Percentiles rank a stretch among this genome's conserved stretches.
These are phyloP conservation scores for Penicillium janthinellum DNA, from an alignment of 2,329 filamentous ascomycete species.

Conservation along the genomic window DNA sequence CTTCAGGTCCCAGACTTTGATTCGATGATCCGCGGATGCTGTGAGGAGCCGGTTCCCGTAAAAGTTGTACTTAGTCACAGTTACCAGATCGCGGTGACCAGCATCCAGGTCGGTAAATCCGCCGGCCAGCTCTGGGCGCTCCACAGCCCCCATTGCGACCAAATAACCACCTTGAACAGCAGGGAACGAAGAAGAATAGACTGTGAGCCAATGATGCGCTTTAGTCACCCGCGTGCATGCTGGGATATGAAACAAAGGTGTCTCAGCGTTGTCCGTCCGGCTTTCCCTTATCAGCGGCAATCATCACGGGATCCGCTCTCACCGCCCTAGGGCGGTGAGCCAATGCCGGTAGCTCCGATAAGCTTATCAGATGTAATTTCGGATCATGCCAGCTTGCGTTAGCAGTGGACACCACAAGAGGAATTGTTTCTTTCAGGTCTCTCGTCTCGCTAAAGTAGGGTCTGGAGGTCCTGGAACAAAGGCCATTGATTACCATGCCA, in stretches of 20 bases:
- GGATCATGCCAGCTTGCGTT: slow-evolving; percentile 38
- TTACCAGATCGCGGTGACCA: slow-evolving; percentile 65
- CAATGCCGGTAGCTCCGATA: slow-evolving; percentile 23
- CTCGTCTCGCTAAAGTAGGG: background rate
- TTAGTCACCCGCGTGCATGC: slow-evolving; percentile 23
- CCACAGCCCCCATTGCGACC: slow-evolving; percentile 26
- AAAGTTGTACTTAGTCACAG: slow-evolving; percentile 85
- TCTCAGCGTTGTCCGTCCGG: slow-evolving; percentile 20
- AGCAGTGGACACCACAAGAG: slow-evolving; percentile 7
- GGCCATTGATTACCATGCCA: slow-evolving; percentile 34
- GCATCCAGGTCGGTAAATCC: slow-evolving; percentile 48
- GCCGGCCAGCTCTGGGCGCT: slow-evolving; percentile 36
- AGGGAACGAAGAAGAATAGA: slow-evolving; percentile 7
- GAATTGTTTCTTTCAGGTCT: slow-evolving; percentile 5
- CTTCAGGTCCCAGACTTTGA: slow-evolving; percentile 83
- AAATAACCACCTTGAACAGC: slow-evolving; percentile 5
- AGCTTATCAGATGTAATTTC: slow-evolving; percentile 20
- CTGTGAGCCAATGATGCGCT: slow-evolving; percentile 23
- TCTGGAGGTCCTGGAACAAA: background rate
- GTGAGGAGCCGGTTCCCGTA: slow-evolving; percentile 92
- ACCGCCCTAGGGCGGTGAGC: slow-evolving; percentile 34
- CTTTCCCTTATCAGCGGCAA: slow-evolving; percentile 24
- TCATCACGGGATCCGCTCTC: slow-evolving; percentile 17
- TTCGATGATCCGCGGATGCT: slow-evolving; percentile 86
- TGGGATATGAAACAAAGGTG: slow-evolving; percentile 27